A percentile compares a stretch with the other conserved stretches of the same genome.
phyloP scores from a whole-genome alignment of 495 filamentous ascomycete species.

The Podospora bellae-mahoneyi region DNA sequence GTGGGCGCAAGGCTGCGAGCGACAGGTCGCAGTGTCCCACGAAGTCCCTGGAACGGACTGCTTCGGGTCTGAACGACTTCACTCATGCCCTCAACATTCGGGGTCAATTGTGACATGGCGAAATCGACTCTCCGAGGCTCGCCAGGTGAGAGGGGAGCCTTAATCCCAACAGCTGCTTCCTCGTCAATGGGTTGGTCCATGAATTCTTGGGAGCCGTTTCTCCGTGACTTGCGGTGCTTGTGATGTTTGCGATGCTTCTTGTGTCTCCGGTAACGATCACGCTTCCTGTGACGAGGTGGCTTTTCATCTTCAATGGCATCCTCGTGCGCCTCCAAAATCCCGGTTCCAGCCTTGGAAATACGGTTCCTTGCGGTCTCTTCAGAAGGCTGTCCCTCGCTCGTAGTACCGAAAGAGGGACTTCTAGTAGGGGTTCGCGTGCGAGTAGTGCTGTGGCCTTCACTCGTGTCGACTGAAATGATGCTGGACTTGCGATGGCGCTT shows the following conservation, averaged over 20 bases:
- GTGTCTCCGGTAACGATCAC: conserved; percentile 30
- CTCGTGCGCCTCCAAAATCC: conserved; percentile 26
- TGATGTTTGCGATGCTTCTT: conserved; percentile 37
- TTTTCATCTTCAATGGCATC: conserved; percentile 43
- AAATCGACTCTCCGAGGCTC: conserved; percentile 49
- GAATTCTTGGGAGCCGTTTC: conserved; percentile 26
- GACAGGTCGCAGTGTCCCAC: conserved; percentile 40
- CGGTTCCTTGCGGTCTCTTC: conserved; percentile 34
- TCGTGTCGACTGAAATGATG: conserved; percentile 61
- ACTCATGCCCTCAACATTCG: conserved; percentile 29
- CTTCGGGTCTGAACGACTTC: conserved; percentile 33
- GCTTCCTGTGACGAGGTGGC: conserved; percentile 27
- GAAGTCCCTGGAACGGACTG: conserved; percentile 40
- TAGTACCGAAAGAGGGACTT: conserved; percentile 38
- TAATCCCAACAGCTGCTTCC: conserved; percentile 20
- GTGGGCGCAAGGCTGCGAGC: conserved; percentile 45
- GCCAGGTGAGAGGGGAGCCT: conserved; percentile 21
- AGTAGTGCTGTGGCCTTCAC: conserved; percentile 24
- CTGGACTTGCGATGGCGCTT: conserved; percentile 71
- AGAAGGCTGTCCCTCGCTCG: conserved; percentile 29
- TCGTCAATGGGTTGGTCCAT: conserved; percentile 39
- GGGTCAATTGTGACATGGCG: conserved; percentile 28
- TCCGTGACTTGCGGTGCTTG: conserved; percentile 29
- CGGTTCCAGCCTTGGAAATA: conserved; percentile 15
- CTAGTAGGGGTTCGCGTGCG: conserved; percentile 37